Evolutionary conservation across 2,329 filamentous ascomycete species (phyloP).

Genomic region (Basipetospora sp.): DNA sequence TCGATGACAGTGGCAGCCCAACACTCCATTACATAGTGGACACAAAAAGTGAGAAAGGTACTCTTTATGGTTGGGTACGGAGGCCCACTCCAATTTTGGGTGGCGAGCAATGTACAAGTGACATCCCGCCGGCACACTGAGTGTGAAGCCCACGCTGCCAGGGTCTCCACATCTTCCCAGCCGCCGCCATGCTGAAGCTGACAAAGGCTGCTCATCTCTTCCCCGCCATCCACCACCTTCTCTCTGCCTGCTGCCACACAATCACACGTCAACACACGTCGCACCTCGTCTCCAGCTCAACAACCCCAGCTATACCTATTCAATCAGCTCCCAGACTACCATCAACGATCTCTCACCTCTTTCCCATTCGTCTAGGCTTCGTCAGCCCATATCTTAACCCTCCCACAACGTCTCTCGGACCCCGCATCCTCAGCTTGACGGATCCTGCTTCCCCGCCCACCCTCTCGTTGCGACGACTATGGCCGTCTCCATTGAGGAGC

Average conservation of each 20-base stretch:
- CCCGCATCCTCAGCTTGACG: slow-evolving; percentile 4
- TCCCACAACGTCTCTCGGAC: slow-evolving; percentile 2
- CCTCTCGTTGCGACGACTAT: slow-evolving; percentile 28
- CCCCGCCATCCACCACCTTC: slow-evolving; percentile 9
- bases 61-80: too few relatives aligned
- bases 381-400: slow-evolving; percentile 4
- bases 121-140: too few relatives aligned
- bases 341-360: not conserved
- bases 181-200: not conserved
- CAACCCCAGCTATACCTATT: slow-evolving; percentile 10
- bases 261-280: not conserved
- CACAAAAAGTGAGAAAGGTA: too few relatives aligned
- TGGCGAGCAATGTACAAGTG: too few relatives aligned
- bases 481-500: slow-evolving; percentile 71
- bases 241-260: slow-evolving; percentile 1
- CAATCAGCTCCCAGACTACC: not conserved
- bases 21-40: too few relatives aligned
- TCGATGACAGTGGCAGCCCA: too few relatives aligned
- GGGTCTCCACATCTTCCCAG: not conserved
- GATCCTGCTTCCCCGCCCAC: slow-evolving; percentile 1
- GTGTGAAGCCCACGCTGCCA: too few relatives aligned
- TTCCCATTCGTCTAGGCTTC: not conserved
- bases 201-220: slow-evolving; percentile 8
- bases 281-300: slow-evolving; percentile 5
- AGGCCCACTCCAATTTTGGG: too few relatives aligned